phyloP scores from a whole-genome alignment of 495 filamentous ascomycete genomes.

The Parmelia sp. region DNA sequence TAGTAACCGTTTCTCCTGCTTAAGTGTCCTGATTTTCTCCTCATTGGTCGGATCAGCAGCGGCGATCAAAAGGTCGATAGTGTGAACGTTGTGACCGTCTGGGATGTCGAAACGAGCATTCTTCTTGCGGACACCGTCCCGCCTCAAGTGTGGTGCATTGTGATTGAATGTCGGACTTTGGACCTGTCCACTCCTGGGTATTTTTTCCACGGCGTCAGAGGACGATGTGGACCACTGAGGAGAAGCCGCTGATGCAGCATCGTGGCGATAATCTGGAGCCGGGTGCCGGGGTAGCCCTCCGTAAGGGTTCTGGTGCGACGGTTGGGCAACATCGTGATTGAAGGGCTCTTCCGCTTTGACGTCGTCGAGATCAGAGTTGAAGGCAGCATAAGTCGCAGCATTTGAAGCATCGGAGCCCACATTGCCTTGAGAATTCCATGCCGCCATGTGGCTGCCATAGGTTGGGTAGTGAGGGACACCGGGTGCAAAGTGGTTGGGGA shows the following conservation, averaged over 20 bases:
- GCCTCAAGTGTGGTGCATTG: slow-evolving; percentile 67
- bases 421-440: slow-evolving; percentile 32
- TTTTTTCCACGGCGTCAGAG: slow-evolving; percentile 51
- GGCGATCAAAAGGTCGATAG: slow-evolving; percentile 90
- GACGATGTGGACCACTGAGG: slow-evolving; percentile 53
- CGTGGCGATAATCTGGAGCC: slow-evolving; percentile 38
- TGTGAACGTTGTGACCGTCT: slow-evolving; percentile 82
- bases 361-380: slow-evolving; percentile 55
- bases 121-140: slow-evolving; percentile 98
- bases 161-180: slow-evolving; percentile 69
- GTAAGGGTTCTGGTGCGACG: slow-evolving; percentile 31
- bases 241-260: slow-evolving; percentile 45
- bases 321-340: slow-evolving; percentile 44
- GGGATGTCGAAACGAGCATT: slow-evolving; percentile 98
- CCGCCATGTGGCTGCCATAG: slow-evolving; percentile 20
- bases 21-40: slow-evolving; percentile 93
- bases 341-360: slow-evolving; percentile 40
- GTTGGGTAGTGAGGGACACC: slow-evolving; percentile 13
- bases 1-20: slow-evolving; percentile 93
- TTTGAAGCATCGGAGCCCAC: slow-evolving; percentile 56
- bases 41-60: slow-evolving; percentile 69
- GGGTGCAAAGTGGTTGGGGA: slow-evolving; percentile 28
- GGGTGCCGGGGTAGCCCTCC: slow-evolving; percentile 28
- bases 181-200: slow-evolving; percentile 64
- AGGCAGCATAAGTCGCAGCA: slow-evolving; percentile 53